Evolutionary conservation across 345 rosid genomes (phyloP), one percentile per base, ranked within the genome.

Genomic region (Citrus medica): DNA sequence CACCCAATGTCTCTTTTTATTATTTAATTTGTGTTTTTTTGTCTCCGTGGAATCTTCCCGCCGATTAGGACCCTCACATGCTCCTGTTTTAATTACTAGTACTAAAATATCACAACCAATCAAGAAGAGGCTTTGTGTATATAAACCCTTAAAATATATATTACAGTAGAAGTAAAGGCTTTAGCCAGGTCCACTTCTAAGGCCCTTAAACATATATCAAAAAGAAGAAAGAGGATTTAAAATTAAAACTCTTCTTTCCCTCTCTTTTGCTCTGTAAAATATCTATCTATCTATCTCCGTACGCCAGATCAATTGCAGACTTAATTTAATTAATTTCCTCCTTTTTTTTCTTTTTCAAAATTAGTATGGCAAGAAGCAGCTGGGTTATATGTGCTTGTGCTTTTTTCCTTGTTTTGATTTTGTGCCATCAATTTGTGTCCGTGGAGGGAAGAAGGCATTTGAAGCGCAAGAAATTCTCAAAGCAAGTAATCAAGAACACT

Each of bases 381-480:
- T 46, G 51, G 25, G 21, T 62, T 56, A 24, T 67, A 42, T 24
- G 58, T 77, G 77, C 79, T 70, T 42, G 68, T 73, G 67, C 37
- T 61, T 56, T 72, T 16, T 21, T 85, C 68, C 72, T 89, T 71
- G 28, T 84, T 59, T 64, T 85, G 69, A 33, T 85, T 42, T 40
- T 83, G 24, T 79, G 79, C 79, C 81, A 83, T 38, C 90, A 77
- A 73, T 72, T 59, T 35, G 19, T 63, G 25, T 59, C 33, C 9
- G 85, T 76, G 1, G 87, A 89, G 70, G 90, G 84, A 81, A 81
- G 84, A 80, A 81, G 83, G 67, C 83, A 80, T 62, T 78, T 86
- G 76, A 85, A 75, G 78, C 71, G 82, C 79, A 73, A 82, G 75
- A 76, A 66, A 69, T 76, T 74, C 69, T 51, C 73, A 46, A 62